Evolutionary conservation across 176 grass and related monocot species (phyloP), one percentile per base, ranked within the genome.

Genomic region (Elaeis guineensis): DNA sequence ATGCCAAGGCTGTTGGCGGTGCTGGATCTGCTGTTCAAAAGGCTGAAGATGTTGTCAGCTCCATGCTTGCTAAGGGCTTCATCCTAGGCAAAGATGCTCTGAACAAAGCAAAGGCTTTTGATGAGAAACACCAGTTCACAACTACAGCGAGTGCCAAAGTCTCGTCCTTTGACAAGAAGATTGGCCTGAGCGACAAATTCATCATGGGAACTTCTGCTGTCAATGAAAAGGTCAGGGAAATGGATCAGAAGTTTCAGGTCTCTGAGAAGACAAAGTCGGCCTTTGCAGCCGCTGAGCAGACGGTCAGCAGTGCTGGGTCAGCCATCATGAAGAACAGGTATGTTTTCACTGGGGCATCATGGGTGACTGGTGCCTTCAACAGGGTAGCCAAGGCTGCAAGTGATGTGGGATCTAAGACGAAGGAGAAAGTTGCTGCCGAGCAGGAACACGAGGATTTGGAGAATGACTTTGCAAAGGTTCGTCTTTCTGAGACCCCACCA

Each of bases 231-330:
- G 77, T 95, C 65, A 90, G 79, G 65, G 86, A 87, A 78, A 84
- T 90, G 77, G 91, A 95, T 70, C 63, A 86, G 74, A 90, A 87
- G 63, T 85, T 86, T 61, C 91, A 95, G 67, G 86, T 96, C 57
- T 82, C 86, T 16, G 86, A 96, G 69, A 96, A 87, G 77, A 90
- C 91, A 8, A 85, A 78, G 28, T 74, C 80, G 4, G 87, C 86
- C 67, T 52, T 90, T 54, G 68, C 72, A n/a, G 80, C 83, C 50
- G 80, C 86, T 20, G 91, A 90, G 61, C 77, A 87, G 55, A 96
- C 78, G 26, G 76, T 89, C 16, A 80, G 78, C 72, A 95, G 69
- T 63, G 82, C 85, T 11, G 70, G 82, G 23, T 83, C 82, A 17
- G 76, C 78, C 17, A 76, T 96, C 52, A 87, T 87, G 79, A 96